Conservation (phyloP, 805 yeast species). For the Starmerella potacharoeniae region DNA sequence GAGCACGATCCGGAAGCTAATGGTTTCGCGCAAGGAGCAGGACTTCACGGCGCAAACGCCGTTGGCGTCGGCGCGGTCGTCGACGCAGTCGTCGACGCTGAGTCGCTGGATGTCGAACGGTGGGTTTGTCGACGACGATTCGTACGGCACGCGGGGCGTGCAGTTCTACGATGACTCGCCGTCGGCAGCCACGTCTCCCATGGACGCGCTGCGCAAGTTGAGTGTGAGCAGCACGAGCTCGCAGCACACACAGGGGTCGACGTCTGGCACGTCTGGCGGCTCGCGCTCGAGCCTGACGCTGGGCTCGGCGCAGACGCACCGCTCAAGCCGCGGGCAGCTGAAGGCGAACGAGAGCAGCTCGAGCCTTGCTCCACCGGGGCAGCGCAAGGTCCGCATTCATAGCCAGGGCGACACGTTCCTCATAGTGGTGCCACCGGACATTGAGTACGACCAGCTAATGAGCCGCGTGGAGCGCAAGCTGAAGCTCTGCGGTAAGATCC, state of each 20-base stretch:
- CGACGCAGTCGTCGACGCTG: slow-evolving; percentile 7
- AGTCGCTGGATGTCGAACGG: slow-evolving; percentile 8
- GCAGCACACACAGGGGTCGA: slow-evolving; percentile 11
- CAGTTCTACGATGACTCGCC: slow-evolving; percentile 16
- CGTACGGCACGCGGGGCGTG: slow-evolving; percentile 10
- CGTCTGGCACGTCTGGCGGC: slow-evolving; percentile 3
- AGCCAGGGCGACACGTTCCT: slow-evolving; percentile 41
- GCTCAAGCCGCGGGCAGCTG: not conserved
- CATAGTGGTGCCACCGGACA: slow-evolving; percentile 46
- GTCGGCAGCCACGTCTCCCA: slow-evolving; percentile 9
- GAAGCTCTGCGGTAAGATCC: slow-evolving; percentile 38
- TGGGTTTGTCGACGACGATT: slow-evolving; percentile 12
- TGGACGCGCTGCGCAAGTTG: slow-evolving; percentile 19
- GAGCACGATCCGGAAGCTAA: slow-evolving; percentile 23
- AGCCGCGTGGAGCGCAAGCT: slow-evolving; percentile 49
- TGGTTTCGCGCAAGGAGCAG: not conserved
- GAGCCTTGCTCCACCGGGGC: slow-evolving; percentile 11
- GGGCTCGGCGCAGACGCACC: not conserved
- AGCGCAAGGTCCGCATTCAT: slow-evolving; percentile 29
- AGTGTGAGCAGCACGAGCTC: slow-evolving; percentile 16
- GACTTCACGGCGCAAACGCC: not conserved
- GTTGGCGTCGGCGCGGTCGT: slow-evolving; percentile 3
- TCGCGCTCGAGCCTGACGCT: slow-evolving; percentile 6
- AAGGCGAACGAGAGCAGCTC: slow-evolving; percentile 11
- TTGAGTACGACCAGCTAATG: slow-evolving; percentile 42